Percentiles rank a stretch among this genome's conserved stretches.
Conservation (phyloP, 768 basidiomycete species). For the Mycena metata region DNA sequence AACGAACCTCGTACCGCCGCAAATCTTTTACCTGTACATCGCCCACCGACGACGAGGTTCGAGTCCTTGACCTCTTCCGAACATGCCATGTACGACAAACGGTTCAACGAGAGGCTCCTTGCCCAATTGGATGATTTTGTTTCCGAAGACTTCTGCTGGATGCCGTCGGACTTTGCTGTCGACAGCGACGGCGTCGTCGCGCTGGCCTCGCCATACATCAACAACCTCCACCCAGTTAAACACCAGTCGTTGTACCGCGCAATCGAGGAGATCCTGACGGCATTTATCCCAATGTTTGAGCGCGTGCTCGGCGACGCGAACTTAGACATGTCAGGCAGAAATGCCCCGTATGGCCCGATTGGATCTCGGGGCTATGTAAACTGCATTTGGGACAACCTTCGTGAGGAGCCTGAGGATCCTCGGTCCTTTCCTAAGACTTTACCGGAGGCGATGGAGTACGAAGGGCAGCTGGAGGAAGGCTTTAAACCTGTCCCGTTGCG, state of each 20-base stretch:
- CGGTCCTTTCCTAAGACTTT: not conserved
- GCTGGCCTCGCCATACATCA: constrained; percentile 41
- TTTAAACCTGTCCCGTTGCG: constrained; percentile 17
- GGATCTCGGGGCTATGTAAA: too few species aligned
- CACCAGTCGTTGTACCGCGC: constrained; percentile 35
- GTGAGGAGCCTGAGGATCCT: too few species aligned
- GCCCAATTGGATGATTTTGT: constrained; percentile 5
- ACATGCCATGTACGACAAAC: too few species aligned
- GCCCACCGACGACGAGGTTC: not conserved
- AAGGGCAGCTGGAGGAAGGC: constrained; percentile 11
- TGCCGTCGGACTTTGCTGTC: constrained; percentile 45
- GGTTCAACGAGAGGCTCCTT: too few species aligned
- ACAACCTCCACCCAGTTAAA: constrained; percentile 42
- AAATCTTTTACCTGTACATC: constrained; percentile 21
- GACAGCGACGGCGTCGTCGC: constrained; percentile 35
- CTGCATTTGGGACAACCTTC: too few species aligned
- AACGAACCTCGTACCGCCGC: not conserved
- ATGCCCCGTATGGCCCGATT: too few species aligned
- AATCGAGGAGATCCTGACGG: constrained; percentile 37
- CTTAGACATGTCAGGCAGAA: too few species aligned
- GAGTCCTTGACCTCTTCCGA: too few species aligned
- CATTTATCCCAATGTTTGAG: constrained; percentile 45
- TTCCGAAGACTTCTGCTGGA: constrained; percentile 41
- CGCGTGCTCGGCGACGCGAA: constrained; percentile 36
- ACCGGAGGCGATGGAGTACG: constrained; percentile 25